Conservation (phyloP, 179 eudicot genomes). For the Nepenthes alata region DNA sequence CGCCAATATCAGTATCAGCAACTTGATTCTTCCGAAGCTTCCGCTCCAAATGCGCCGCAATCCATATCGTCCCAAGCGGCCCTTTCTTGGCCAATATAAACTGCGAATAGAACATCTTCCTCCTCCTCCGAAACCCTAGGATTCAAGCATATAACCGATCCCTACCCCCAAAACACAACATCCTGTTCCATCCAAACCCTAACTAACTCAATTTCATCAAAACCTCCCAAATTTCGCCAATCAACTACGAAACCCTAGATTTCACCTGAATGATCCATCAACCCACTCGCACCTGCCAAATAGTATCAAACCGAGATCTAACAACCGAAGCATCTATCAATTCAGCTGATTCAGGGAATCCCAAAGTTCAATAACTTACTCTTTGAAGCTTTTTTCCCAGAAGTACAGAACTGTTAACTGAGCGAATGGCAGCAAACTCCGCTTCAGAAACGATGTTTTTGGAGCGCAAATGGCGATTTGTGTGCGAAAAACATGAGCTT, state of each 20-base stretch:
- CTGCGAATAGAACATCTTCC: slow-evolving; percentile 85
- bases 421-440: neutral
- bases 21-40: slow-evolving; percentile 97
- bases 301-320: neutral
- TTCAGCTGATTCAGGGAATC: slow-evolving; percentile 7
- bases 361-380: slow-evolving; percentile 7
- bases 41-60: slow-evolving; percentile 95
- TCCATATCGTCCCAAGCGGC: slow-evolving; percentile 97
- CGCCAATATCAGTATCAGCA: slow-evolving; percentile 96
- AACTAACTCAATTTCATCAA: slow-evolving; percentile 3
- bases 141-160: slow-evolving; percentile 9
- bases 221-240: slow-evolving; percentile 1
- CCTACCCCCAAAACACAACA: neutral
- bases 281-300: neutral
- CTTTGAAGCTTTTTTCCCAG: neutral
- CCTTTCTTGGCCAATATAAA: slow-evolving; percentile 94
- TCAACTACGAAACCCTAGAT: slow-evolving; percentile 10
- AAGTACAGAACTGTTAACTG: neutral
- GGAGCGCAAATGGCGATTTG: no score
- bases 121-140: slow-evolving; percentile 15
- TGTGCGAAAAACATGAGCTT: no score
- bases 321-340: slow-evolving; percentile 7
- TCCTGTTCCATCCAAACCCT: slow-evolving; percentile 4
- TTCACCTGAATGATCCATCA: neutral
- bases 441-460: no score